Percentiles rank a stretch among this genome's conserved stretches.
Conservation (phyloP, 257 asterid species). For the Nicotiana paniculata region DNA sequence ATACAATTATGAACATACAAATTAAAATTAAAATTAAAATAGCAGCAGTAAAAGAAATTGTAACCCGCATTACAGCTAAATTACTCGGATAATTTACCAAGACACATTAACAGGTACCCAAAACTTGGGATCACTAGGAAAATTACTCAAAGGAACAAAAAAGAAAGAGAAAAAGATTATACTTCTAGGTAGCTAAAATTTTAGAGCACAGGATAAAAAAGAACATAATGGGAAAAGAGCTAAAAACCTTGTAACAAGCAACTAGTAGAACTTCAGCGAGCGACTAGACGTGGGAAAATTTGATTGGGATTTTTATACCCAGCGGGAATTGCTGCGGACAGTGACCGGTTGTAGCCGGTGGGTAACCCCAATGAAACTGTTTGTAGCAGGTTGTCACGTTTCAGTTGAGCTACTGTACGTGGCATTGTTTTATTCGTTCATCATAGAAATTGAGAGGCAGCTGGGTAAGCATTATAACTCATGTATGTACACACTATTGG, state of each 20-base stretch:
- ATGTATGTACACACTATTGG: no score
- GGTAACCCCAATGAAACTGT: slow-evolving; percentile 25
- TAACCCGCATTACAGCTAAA: no score
- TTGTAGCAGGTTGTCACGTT: slow-evolving; percentile 37
- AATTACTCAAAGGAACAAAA: background rate
- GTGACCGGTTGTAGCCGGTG: slow-evolving; percentile 45
- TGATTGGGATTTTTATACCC: slow-evolving; percentile 32
- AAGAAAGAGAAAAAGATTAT: background rate
- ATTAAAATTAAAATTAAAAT: no score
- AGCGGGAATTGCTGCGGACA: slow-evolving; percentile 29
- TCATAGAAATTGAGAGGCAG: no score
- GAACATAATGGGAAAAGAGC: background rate
- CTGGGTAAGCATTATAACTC: no score
- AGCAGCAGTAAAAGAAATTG: no score
- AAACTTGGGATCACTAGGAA: no score
- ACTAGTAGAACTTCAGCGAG: slow-evolving; percentile 14
- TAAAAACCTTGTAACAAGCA: slow-evolving; percentile 32
- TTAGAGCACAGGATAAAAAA: background rate
- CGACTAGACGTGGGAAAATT: slow-evolving; percentile 5
- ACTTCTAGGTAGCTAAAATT: background rate
- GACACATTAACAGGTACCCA: no score
- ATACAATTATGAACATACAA: no score
- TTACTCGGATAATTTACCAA: no score
- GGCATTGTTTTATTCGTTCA: no score
- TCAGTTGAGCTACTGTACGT: background rate